Conservation (phyloP, 129 eudicot species). For the Oenanthe sinensis region DNA sequence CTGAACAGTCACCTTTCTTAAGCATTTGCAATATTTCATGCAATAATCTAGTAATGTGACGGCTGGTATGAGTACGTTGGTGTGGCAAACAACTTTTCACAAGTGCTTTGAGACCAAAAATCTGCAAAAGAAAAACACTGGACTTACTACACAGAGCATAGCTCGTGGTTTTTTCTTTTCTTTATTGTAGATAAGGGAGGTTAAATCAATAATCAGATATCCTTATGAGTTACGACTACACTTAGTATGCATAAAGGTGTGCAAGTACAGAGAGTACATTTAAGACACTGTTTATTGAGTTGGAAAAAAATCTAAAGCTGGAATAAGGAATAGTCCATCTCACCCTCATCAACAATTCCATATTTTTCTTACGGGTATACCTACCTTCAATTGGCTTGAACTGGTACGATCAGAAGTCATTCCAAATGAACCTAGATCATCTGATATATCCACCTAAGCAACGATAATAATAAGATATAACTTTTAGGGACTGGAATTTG, state of each 20-base stretch:
- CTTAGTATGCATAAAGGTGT: background rate
- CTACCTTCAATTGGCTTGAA: slow-evolving; percentile 63
- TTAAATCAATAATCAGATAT: background rate
- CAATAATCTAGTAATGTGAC: slow-evolving; percentile 45
- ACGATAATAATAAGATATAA: slow-evolving; percentile 2
- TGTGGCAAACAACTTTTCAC: slow-evolving; percentile 77
- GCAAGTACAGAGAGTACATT: background rate
- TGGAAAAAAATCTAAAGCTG: background rate
- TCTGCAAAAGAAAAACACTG: slow-evolving; percentile 32
- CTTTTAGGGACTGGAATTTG: background rate
- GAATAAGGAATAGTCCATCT: background rate
- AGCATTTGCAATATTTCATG: slow-evolving; percentile 56
- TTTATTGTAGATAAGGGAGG: background rate
- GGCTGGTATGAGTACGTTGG: slow-evolving; percentile 31
- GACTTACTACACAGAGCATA: background rate
- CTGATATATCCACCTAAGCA: slow-evolving; percentile 33
- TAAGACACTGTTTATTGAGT: background rate
- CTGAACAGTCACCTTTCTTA: slow-evolving; percentile 40
- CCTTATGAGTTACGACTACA: background rate
- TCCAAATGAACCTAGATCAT: slow-evolving; percentile 18
- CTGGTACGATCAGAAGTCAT: slow-evolving; percentile 33
- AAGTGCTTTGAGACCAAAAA: slow-evolving; percentile 85
- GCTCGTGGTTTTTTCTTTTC: background rate
- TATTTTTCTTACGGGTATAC: background rate
- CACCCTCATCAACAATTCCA: background rate